Conservation (phyloP, 345 rosid species). For the Salix dunnii region DNA sequence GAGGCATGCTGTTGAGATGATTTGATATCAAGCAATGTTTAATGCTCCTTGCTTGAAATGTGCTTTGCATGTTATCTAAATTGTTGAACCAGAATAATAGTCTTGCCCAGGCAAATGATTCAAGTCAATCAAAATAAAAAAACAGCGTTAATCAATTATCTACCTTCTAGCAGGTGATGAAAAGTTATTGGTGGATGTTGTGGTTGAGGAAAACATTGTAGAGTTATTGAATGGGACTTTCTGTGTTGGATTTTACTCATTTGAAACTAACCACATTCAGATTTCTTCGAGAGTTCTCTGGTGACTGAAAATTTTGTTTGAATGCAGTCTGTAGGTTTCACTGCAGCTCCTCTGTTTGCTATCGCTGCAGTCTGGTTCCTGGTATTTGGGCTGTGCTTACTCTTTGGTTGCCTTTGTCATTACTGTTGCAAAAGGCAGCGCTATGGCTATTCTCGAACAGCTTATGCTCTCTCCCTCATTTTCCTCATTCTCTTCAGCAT, state of each 20-base stretch:
- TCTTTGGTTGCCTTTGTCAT: slow-evolving; percentile 43
- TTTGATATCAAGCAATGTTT: neutral
- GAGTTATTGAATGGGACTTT: neutral
- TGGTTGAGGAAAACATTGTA: neutral
- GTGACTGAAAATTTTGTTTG: slow-evolving; percentile 15
- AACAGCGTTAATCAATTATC: neutral
- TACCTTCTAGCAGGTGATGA: neutral
- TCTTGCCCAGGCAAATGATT: neutral
- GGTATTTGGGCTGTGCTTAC: slow-evolving; percentile 63
- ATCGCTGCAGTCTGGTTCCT: slow-evolving; percentile 70
- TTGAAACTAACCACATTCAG: neutral
- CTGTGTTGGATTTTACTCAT: neutral
- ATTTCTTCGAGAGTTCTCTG: neutral
- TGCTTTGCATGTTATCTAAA: neutral
- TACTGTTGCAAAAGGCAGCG: slow-evolving; percentile 46
- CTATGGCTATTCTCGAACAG: slow-evolving; percentile 54
- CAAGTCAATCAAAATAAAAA: neutral
- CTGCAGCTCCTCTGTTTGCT: slow-evolving; percentile 69
- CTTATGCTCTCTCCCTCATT: slow-evolving; percentile 65
- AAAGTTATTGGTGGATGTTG: neutral
- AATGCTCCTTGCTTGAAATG: neutral
- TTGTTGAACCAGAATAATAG: neutral
- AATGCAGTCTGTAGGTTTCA: slow-evolving; percentile 82
- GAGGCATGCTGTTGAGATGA: neutral
- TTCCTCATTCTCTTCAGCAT: slow-evolving; percentile 63